phyloP scores from a whole-genome alignment of 2,329 filamentous ascomycete genomes.

The Colletotrichum salicis region DNA sequence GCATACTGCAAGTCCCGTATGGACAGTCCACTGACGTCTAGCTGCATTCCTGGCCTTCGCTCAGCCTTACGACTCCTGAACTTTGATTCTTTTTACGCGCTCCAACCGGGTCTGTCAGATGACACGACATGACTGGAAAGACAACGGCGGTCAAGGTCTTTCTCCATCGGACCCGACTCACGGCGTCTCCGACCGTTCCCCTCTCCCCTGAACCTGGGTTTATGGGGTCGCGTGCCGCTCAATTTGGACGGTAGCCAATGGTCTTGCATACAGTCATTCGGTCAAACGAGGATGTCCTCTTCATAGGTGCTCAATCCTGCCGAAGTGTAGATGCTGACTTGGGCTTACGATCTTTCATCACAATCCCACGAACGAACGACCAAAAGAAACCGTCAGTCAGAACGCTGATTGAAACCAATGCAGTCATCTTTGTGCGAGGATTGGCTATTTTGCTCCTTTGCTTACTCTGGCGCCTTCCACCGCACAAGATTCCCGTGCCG shows the following conservation, averaged over 20 bases:
- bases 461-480: not conserved
- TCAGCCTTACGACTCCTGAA: constrained; percentile 15
- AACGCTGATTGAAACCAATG: not conserved
- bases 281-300: not conserved
- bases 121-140: not conserved
- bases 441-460: not conserved
- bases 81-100: not conserved
- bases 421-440: not conserved
- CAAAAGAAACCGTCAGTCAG: not conserved
- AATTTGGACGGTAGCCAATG: not conserved
- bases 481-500: not conserved
- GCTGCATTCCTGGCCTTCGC: not conserved
- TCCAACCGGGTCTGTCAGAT: not conserved
- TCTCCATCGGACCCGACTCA: not conserved
- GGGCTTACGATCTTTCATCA: not conserved
- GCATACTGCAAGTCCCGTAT: constrained; percentile 1
- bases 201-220: not conserved
- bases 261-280: not conserved
- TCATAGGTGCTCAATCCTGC: not conserved
- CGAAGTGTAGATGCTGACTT: not conserved
- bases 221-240: not conserved
- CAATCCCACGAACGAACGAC: not conserved
- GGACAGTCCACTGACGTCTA: not conserved
- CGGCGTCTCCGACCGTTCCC: constrained; percentile 25
- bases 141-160: not conserved